Conservation (phyloP, 108 stramenopile species). For the Mediolabrus comicus region DNA sequence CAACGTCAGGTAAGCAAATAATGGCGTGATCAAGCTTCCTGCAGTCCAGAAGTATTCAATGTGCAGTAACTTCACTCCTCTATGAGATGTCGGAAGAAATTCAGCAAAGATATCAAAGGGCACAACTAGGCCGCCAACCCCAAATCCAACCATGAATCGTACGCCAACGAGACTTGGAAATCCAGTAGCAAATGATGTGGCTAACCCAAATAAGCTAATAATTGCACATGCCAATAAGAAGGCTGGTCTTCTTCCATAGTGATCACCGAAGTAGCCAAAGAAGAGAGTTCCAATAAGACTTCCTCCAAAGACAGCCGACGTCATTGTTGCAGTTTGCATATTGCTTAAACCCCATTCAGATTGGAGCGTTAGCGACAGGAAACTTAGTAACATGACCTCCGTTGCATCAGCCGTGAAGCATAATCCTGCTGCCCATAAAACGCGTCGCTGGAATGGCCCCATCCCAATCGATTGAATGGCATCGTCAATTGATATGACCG, state of each 20-base stretch:
- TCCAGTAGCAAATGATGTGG: slow-evolving; percentile 50
- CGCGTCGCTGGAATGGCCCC: slow-evolving; percentile 63
- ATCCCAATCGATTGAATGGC: slow-evolving; percentile 74
- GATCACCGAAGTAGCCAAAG: slow-evolving; percentile 79
- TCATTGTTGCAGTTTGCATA: slow-evolving; percentile 61
- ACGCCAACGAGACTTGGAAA: slow-evolving; percentile 45
- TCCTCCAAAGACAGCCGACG: slow-evolving; percentile 73
- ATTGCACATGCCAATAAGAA: slow-evolving; percentile 60
- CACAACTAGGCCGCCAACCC: slow-evolving; percentile 77
- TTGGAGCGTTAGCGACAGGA: slow-evolving; percentile 66
- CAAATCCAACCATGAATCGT: slow-evolving; percentile 73
- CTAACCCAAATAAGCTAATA: slow-evolving; percentile 68
- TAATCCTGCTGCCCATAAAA: slow-evolving; percentile 73
- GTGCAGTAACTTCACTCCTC: slow-evolving; percentile 59
- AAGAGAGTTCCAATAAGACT: slow-evolving; percentile 69
- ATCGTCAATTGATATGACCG: slow-evolving; percentile 49
- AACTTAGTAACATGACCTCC: slow-evolving; percentile 73
- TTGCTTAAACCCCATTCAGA: slow-evolving; percentile 64
- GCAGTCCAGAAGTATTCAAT: slow-evolving; percentile 88
- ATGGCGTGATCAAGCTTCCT: slow-evolving; percentile 67
- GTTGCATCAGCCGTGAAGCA: slow-evolving; percentile 87
- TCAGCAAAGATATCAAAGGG: slow-evolving; percentile 85
- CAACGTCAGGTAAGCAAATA: slow-evolving; percentile 60
- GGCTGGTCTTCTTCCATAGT: slow-evolving; percentile 68
- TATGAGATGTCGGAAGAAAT: slow-evolving; percentile 50